Conservation (phyloP, 108 stramenopile species). For the Conticribra weissflogii region DNA sequence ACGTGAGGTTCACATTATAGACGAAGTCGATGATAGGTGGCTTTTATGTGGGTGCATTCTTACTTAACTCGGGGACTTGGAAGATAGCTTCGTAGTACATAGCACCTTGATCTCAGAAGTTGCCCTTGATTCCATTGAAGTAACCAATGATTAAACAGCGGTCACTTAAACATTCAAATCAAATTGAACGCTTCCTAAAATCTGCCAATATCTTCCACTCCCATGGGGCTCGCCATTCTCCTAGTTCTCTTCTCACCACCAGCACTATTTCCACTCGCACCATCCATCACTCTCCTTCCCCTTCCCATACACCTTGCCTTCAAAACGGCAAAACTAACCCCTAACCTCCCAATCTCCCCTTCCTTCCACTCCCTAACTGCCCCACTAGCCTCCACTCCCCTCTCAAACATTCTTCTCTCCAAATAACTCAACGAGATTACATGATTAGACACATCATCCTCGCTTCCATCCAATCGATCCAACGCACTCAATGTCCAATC, state of each 20-base stretch:
- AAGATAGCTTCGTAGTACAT: too few relatives aligned
- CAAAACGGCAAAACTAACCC: conserved; percentile 24
- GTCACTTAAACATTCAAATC: too few relatives aligned
- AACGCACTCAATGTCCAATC: conserved; percentile 64
- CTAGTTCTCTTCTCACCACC: background rate
- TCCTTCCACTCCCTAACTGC: conserved; percentile 53
- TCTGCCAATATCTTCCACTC: background rate
- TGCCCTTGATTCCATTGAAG: too few relatives aligned
- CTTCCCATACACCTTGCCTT: conserved; percentile 13
- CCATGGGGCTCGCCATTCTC: conserved; percentile 7
- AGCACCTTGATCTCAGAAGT: too few relatives aligned
- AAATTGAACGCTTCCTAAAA: too few relatives aligned
- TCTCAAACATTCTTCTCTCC: conserved; percentile 58
- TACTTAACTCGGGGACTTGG: too few relatives aligned
- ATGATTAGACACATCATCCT: conserved; percentile 62
- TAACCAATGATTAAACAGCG: too few relatives aligned
- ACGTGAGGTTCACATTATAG: too few relatives aligned
- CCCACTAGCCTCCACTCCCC: conserved; percentile 53
- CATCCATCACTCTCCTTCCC: too few relatives aligned
- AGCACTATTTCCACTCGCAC: background rate
- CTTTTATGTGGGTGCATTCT: too few relatives aligned
- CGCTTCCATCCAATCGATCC: conserved; percentile 50
- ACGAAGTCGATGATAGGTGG: too few relatives aligned
- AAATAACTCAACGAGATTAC: conserved; percentile 50
- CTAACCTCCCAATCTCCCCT: conserved; percentile 51